Base-by-base conservation (phyloP, 1,139 yeast genomes). In the Lodderomyces parapsilosis region DNA sequence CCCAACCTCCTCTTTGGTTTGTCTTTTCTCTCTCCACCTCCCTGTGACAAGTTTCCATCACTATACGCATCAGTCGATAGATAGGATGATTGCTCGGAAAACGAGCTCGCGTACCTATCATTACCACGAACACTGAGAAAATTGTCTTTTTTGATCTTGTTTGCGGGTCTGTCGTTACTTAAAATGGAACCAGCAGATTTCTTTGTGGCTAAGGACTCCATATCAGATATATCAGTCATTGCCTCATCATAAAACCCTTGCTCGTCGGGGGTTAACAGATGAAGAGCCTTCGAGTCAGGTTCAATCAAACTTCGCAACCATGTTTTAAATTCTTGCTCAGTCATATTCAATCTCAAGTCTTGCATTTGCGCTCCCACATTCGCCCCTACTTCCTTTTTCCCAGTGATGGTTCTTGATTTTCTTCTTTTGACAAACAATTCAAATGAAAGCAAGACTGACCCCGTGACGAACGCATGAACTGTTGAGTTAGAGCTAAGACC, bases 401-500 rank as follows among this genome's bases (percentile, higher is more conserved):
- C n/a, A 15, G 24, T 39, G 17, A 13, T 14, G 2, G 10, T 9
- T 7, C 33, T 9, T 10, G 33, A 30, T 23, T 41, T 48, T 50
- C 38, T 49, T 38, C 45, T 47, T 41, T 55, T 63, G 7, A 67
- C 58, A n/a, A 62, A 56, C 39, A 81, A 56, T 42, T 76, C 75
- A 49, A 83, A 76, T 23, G 75, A 71, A n/a, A 81, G 53, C 34
- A 71, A 64, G 4, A 84, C 49, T 0, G 82, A 74, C 0, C 90
- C 90, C 0, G 83, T 76, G 9, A 81, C 79, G 55, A 68, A 80
- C 8, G 76, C 63, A 36, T 74, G 75, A 46, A 74, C 64, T 2
- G 65, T 54, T 36, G 60, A 61, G 18, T 74, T 72, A 2, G 85
- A 79, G 45, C 72, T 71, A 10, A 82, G 59, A 42, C 67, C 64